Evolutionary conservation across 805 yeast genomes (phyloP).

Genomic region (Ogataea paraovalis): DNA sequence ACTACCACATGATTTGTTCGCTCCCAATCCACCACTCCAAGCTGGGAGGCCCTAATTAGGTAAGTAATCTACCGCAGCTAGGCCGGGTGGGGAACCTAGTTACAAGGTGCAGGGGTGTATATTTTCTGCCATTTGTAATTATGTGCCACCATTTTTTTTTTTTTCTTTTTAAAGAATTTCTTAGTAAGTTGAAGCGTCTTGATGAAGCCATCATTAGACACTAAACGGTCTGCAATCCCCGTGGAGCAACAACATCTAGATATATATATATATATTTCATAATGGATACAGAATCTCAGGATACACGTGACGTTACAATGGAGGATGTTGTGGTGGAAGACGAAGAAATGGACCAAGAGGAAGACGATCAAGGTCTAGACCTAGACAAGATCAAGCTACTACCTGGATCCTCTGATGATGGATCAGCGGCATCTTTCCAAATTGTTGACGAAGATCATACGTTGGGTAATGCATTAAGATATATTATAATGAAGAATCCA

Average conservation of each 20-base stretch:
- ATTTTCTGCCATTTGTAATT: neutral
- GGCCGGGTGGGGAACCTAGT: no score
- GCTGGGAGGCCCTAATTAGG: no score
- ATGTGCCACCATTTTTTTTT: neutral
- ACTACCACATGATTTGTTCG: no score
- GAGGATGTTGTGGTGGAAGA: conserved; percentile 19
- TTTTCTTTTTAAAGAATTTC: neutral
- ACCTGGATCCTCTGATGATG: conserved; percentile 90
- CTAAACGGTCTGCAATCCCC: no score
- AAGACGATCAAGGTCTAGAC: conserved; percentile 36
- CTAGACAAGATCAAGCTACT: conserved; percentile 59
- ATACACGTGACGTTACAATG: conserved; percentile 11
- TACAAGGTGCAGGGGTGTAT: neutral
- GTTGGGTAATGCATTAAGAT: conserved; percentile 88
- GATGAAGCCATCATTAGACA: no score
- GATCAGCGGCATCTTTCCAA: conserved; percentile 92
- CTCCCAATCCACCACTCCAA: no score
- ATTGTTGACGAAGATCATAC: conserved; percentile 94
- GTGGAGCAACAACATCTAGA: no score
- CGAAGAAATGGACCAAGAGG: conserved; percentile 32
- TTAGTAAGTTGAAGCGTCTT: no score
- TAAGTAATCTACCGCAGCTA: no score
- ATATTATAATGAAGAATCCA: conserved; percentile 94
- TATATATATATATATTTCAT: no score
- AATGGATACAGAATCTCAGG: conserved; percentile 3